Percentiles rank a stretch among this genome's conserved stretches.
Conservation (phyloP, 129 eudicot species). For the Rutidosis leptorrhynchoides region DNA sequence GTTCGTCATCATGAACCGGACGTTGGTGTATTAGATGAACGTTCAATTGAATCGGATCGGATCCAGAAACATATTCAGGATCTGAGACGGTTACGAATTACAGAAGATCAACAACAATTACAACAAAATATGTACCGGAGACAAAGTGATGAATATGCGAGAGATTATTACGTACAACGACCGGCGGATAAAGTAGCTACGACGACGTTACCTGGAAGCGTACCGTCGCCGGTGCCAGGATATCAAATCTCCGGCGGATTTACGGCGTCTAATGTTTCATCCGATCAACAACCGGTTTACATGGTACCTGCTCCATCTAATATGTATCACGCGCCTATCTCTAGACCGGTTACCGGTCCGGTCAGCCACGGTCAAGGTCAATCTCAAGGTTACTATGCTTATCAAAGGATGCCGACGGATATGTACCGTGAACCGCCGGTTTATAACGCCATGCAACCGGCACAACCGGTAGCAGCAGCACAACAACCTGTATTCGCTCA, state of each 20-base stretch:
- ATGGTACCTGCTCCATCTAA: constrained; percentile 61
- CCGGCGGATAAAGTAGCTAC: constrained; percentile 38
- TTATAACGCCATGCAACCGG: constrained; percentile 43
- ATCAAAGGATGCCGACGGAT: constrained; percentile 57
- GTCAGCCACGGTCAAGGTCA: too few species aligned
- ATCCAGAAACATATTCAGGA: constrained; percentile 74
- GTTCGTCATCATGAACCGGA: constrained; percentile 23
- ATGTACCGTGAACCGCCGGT: constrained; percentile 54
- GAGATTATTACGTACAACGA: constrained; percentile 42
- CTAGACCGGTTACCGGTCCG: too few species aligned
- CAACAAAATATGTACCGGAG: constrained; percentile 24
- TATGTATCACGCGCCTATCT: constrained; percentile 55
- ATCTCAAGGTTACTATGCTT: constrained; percentile 85
- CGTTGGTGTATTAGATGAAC: constrained; percentile 31
- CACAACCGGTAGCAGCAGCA: constrained; percentile 36
- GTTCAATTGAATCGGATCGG: constrained; percentile 42
- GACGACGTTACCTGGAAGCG: too few species aligned
- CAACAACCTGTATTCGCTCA: constrained; percentile 31
- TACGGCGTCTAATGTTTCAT: constrained; percentile 30
- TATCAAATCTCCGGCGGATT: constrained; percentile 36
- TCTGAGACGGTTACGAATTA: constrained; percentile 48
- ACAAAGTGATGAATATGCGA: constrained; percentile 49
- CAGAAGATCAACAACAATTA: constrained; percentile 39
- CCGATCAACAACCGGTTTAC: constrained; percentile 54
- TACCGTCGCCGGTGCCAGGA: too few species aligned